These are phyloP conservation scores for Fragaria nilgerrensis DNA, from an alignment of 306 rosid genomes.

Conservation along the genomic window DNA sequence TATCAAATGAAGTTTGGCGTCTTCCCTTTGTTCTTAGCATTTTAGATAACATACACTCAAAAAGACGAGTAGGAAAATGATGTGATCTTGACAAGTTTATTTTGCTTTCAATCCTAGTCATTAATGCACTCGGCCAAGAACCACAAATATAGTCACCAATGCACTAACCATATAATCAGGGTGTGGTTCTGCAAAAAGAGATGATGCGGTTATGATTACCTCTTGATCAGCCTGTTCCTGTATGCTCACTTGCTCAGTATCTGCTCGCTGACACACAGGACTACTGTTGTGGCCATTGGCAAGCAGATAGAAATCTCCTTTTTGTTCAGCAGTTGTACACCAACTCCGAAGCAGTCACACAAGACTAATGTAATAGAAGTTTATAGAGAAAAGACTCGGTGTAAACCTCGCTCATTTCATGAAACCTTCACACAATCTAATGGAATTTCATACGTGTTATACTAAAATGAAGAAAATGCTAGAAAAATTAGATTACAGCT, in stretches of 20 bases:
- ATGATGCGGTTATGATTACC: not conserved
- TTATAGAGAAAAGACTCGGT: not conserved
- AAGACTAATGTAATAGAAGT: not conserved
- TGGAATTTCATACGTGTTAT: not conserved
- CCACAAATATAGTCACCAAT: not conserved
- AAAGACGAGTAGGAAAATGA: not conserved
- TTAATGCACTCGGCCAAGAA: not conserved
- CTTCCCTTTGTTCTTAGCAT: not conserved
- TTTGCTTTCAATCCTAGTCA: not conserved
- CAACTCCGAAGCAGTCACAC: not conserved
- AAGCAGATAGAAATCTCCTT: not conserved
- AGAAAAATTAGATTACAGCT: not conserved
- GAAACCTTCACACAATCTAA: not conserved
- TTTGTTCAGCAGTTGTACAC: not conserved
- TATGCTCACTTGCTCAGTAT: not conserved
- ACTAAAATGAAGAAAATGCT: not conserved
- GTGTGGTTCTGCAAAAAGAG: not conserved
- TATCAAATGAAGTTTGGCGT: constrained; percentile 12
- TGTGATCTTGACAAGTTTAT: not conserved
- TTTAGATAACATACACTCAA: not conserved
- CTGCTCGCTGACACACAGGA: not conserved
- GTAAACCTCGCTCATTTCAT: not conserved
- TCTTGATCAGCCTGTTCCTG: not conserved
- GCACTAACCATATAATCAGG: not conserved
- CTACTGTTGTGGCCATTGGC: not conserved